Evolutionary conservation across 345 rosid genomes (phyloP).

Genomic region (Cochlearia excelsa): DNA sequence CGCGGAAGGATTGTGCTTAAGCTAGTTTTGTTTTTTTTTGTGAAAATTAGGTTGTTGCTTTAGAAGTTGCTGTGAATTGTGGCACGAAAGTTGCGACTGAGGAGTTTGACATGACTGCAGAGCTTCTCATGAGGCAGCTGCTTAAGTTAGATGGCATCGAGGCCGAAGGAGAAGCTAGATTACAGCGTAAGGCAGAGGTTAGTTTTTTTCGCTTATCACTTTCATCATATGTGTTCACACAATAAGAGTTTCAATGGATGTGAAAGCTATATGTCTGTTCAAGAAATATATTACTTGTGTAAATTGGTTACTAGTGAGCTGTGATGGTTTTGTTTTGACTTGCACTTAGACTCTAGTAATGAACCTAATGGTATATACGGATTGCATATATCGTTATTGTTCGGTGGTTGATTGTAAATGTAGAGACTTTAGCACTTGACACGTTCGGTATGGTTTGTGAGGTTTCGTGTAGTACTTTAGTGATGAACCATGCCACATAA

Average conservation of each 20-base stretch:
- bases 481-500: too few species aligned
- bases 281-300: not conserved
- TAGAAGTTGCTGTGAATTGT: constrained; percentile 61
- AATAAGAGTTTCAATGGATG: not conserved
- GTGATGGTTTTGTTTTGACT: not conserved
- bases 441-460: too few species aligned
- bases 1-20: constrained; percentile 5
- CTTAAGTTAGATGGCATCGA: constrained; percentile 73
- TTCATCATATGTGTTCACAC: not conserved
- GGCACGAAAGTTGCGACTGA: constrained; percentile 55
- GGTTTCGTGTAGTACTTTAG: too few species aligned
- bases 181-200: constrained; percentile 87
- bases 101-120: constrained; percentile 65
- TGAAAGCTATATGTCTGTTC: constrained; percentile 1
- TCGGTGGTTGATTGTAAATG: not conserved
- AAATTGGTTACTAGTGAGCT: not conserved
- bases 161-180: constrained; percentile 85
- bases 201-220: constrained; percentile 16
- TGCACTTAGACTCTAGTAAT: not conserved
- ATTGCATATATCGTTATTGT: not conserved
- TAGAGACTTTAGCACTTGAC: not conserved
- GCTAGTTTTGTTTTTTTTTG: not conserved
- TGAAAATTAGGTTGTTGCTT: constrained; percentile 56
- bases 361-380: not conserved
- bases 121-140: constrained; percentile 84